These are phyloP conservation scores for Hortiboletus flavorubellus DNA, from an alignment of 768 basidiomycete species.

Conservation along the genomic window DNA sequence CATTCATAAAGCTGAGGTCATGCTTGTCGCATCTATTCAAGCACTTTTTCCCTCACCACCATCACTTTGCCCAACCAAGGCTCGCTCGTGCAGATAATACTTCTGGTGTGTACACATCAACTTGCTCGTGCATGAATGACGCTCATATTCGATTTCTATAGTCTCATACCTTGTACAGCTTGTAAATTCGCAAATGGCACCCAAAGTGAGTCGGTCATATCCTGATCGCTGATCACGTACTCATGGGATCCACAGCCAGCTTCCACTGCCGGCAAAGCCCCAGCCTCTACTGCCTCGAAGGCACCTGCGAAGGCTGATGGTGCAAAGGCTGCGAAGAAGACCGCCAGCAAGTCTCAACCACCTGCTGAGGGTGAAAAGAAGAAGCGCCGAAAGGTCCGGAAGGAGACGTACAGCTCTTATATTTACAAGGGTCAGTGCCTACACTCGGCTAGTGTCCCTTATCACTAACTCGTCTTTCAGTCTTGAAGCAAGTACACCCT, in stretches of 20 bases:
- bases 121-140: constrained; percentile 2
- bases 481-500: constrained; percentile 89
- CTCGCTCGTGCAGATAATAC: constrained; percentile 15
- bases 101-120: constrained; percentile 20
- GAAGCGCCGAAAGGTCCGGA: constrained; percentile 75
- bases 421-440: constrained; percentile 69
- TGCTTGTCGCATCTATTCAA: constrained; percentile 24
- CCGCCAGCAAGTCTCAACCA: constrained; percentile 52
- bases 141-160: constrained; percentile 15
- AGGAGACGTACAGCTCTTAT: constrained; percentile 84
- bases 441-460: neutral
- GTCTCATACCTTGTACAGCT: constrained; percentile 31
- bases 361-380: constrained; percentile 68
- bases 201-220: constrained; percentile 30
- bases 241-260: constrained; percentile 36
- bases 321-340: constrained; percentile 57
- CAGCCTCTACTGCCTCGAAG: constrained; percentile 55
- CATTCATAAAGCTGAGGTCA: constrained; percentile 34
- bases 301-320: constrained; percentile 49
- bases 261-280: constrained; percentile 38
- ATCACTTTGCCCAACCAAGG: constrained; percentile 21
- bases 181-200: constrained; percentile 36
- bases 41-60: constrained; percentile 31
- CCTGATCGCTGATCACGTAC: constrained; percentile 8
- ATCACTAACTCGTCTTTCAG: constrained; percentile 31